Conservation (phyloP, 805 yeast genomes). For the Blastobotrys robertii region DNA sequence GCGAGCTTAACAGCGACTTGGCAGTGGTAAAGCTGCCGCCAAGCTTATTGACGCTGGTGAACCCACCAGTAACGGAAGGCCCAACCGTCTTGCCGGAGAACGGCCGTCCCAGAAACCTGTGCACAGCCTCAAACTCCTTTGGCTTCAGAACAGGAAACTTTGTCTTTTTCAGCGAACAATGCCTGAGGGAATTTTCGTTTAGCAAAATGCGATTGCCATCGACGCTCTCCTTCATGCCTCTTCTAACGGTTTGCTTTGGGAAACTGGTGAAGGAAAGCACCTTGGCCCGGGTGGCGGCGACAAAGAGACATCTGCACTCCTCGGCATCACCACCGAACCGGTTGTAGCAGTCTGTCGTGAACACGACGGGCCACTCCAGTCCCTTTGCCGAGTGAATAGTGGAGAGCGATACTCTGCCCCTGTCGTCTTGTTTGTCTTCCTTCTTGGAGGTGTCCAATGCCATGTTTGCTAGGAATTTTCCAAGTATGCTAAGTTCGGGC, state of each 20-base stretch:
- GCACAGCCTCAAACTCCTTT: background rate
- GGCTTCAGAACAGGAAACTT: background rate
- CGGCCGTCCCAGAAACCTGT: background rate
- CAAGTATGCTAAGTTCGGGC: slow-evolving; percentile 4
- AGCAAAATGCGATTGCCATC: no score
- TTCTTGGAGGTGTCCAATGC: slow-evolving; percentile 12
- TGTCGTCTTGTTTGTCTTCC: slow-evolving; percentile 3
- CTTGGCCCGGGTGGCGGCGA: slow-evolving; percentile 81
- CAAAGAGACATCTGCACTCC: slow-evolving; percentile 79
- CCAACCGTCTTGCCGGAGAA: background rate
- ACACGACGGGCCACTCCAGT: slow-evolving; percentile 89
- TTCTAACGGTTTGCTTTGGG: slow-evolving; percentile 1
- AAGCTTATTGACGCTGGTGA: background rate
- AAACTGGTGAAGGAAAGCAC: slow-evolving; percentile 35
- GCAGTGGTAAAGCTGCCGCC: background rate
- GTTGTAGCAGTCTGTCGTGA: slow-evolving; percentile 44
- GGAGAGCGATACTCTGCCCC: slow-evolving; percentile 43
- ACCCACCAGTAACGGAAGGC: background rate
- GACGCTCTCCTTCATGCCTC: no score
- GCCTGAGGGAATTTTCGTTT: background rate
- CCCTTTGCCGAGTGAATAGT: slow-evolving; percentile 94
- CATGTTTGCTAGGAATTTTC: slow-evolving; percentile 13
- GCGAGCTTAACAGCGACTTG: background rate
- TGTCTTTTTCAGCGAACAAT: background rate
- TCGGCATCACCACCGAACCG: slow-evolving; percentile 30